A percentile compares a stretch with the other conserved stretches of the same genome.
Evolutionary conservation across 176 grass and related monocot species (phyloP).

Genomic region (Oryza longistaminata): DNA sequence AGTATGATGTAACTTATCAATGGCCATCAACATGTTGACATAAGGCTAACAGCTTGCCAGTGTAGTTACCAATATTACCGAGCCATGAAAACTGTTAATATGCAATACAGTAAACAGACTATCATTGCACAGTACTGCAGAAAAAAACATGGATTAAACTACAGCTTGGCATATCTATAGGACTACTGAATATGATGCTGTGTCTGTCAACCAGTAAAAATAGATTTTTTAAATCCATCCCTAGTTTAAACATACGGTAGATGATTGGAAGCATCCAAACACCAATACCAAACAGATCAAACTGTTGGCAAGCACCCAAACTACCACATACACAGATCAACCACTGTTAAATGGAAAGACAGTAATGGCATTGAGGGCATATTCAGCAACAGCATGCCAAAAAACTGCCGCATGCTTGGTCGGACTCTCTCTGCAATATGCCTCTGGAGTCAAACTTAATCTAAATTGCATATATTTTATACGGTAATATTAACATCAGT

Average conservation of each 20-base stretch:
- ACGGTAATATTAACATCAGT: neutral
- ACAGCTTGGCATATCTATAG: slow-evolving; percentile 2
- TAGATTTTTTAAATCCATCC: neutral
- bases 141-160: neutral
- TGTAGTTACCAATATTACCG: neutral
- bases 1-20: slow-evolving; percentile 1
- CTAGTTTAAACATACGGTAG: neutral
- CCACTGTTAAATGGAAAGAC: neutral
- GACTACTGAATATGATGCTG: neutral
- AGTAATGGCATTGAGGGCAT: neutral
- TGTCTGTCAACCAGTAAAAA: neutral
- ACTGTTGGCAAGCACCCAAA: too few species aligned
- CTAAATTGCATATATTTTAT: neutral
- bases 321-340: too few species aligned
- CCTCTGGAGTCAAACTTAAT: neutral
- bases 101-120: neutral
- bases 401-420: too few species aligned
- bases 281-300: neutral
- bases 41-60: neutral
- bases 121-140: neutral
- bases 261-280: neutral
- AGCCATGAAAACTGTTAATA: neutral
- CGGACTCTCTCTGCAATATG: neutral
- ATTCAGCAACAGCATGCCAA: neutral
- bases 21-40: neutral